phyloP scores from a whole-genome alignment of 306 rosid species.

The Cicer judaicum region DNA sequence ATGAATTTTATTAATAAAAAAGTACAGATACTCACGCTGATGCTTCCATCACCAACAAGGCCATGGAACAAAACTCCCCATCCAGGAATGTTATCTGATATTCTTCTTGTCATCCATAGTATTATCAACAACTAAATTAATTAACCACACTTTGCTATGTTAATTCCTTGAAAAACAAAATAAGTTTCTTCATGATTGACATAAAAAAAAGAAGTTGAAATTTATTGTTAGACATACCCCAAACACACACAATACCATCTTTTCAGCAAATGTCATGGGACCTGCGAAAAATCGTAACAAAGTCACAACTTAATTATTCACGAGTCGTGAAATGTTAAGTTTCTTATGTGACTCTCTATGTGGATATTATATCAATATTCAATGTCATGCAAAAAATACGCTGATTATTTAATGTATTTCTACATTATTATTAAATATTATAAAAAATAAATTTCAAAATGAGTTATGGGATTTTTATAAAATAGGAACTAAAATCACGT shows the following conservation, averaged over 20 bases:
- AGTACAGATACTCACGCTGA: slow-evolving; percentile 49
- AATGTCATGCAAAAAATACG: too few relatives aligned
- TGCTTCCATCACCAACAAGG: slow-evolving; percentile 86
- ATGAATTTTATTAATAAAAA: too few relatives aligned
- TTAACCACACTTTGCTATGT: neutral
- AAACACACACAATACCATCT: slow-evolving; percentile 74
- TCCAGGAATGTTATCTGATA: slow-evolving; percentile 88
- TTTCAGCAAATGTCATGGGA: slow-evolving; percentile 89
- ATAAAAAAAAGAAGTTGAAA: neutral
- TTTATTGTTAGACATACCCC: slow-evolving; percentile 54
- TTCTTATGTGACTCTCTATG: too few relatives aligned
- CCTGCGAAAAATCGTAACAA: slow-evolving; percentile 51
- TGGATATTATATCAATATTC: too few relatives aligned
- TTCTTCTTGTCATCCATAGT: slow-evolving; percentile 92
- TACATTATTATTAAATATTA: too few relatives aligned
- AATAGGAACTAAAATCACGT: too few relatives aligned
- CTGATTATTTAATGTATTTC: too few relatives aligned
- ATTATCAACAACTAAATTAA: slow-evolving; percentile 66
- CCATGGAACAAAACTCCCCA: slow-evolving; percentile 86
- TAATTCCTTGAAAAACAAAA: neutral
- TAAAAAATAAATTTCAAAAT: too few relatives aligned
- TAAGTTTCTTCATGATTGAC: neutral
- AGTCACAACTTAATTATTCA: neutral
- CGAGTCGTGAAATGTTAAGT: too few relatives aligned
- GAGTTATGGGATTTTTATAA: too few relatives aligned